A percentile compares a stretch with the other conserved stretches of the same genome.
Conservation (phyloP, 2,329 filamentous ascomycete genomes). For the Claviceps digitariae region DNA sequence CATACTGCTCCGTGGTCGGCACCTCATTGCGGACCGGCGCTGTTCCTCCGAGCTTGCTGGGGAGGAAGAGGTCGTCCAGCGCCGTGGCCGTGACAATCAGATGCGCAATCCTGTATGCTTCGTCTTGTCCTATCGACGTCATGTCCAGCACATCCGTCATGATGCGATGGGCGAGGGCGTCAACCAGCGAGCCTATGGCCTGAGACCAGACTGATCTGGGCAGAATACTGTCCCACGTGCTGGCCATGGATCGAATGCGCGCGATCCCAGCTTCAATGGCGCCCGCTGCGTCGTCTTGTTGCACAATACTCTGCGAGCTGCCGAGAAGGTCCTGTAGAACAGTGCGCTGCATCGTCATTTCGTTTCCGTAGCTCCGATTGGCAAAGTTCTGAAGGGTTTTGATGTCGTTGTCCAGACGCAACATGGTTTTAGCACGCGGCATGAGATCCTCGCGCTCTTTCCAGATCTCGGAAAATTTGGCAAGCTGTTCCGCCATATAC, state of each 20-base stretch:
- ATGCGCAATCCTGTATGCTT: slow-evolving; percentile 47
- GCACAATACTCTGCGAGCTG: slow-evolving; percentile 45
- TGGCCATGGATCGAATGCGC: slow-evolving; percentile 39
- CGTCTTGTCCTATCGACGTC: slow-evolving; percentile 46
- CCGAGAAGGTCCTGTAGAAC: slow-evolving; percentile 48
- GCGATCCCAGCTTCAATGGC: slow-evolving; percentile 39
- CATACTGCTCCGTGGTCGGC: slow-evolving; percentile 46
- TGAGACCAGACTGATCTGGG: slow-evolving; percentile 49
- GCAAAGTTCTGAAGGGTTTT: slow-evolving; percentile 47
- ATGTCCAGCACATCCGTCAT: slow-evolving; percentile 49
- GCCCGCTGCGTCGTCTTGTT: slow-evolving; percentile 39
- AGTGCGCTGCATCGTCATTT: slow-evolving; percentile 47
- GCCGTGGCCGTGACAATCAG: slow-evolving; percentile 43
- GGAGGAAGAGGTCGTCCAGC: slow-evolving; percentile 47
- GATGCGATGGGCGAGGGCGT: slow-evolving; percentile 45
- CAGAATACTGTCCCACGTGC: slow-evolving; percentile 44
- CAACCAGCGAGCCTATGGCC: slow-evolving; percentile 45
- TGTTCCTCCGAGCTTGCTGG: slow-evolving; percentile 22
- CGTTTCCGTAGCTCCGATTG: slow-evolving; percentile 45
- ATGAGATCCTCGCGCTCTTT: slow-evolving; percentile 38
- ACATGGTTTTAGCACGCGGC: slow-evolving; percentile 35
- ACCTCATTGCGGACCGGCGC: slow-evolving; percentile 24
- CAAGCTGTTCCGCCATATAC: slow-evolving; percentile 46
- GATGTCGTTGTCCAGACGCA: slow-evolving; percentile 46
- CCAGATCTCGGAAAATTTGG: slow-evolving; percentile 36